Conservation (phyloP, 78 protist genomes). For the Speleostelium caveatum region DNA sequence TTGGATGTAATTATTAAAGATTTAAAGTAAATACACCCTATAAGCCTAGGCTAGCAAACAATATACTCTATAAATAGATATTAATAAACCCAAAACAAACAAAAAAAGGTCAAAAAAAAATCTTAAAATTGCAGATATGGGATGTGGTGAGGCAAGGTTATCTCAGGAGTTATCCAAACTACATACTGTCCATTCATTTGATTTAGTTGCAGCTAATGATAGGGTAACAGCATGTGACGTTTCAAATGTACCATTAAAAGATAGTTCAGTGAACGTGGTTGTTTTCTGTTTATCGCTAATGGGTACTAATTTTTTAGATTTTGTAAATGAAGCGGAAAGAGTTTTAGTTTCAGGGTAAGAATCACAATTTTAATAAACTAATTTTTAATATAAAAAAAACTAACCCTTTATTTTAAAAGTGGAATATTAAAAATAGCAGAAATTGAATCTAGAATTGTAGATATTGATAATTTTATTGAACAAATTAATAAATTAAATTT, state of each 20-base stretch:
- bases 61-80: background rate
- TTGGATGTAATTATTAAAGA: constrained; percentile 78
- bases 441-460: constrained; percentile 70
- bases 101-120: background rate
- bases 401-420: background rate
- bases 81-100: background rate
- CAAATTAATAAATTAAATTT: constrained; percentile 58
- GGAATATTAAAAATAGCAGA: constrained; percentile 87
- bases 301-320: constrained; percentile 91
- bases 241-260: constrained; percentile 83
- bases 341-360: constrained; percentile 23
- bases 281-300: constrained; percentile 90
- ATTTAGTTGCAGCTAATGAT: constrained; percentile 87
- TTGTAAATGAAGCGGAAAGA: constrained; percentile 87
- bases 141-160: constrained; percentile 94
- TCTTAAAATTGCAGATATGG: constrained; percentile 88
- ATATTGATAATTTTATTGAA: constrained; percentile 42
- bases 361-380: constrained; percentile 1
- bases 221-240: constrained; percentile 89
- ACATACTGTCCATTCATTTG: constrained; percentile 87
- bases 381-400: background rate
- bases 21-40: background rate
- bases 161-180: constrained; percentile 12
- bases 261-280: constrained; percentile 75
- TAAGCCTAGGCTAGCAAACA: background rate